Base-by-base conservation (phyloP, 2,329 filamentous ascomycete species). In the Aspergillus sp. region DNA sequence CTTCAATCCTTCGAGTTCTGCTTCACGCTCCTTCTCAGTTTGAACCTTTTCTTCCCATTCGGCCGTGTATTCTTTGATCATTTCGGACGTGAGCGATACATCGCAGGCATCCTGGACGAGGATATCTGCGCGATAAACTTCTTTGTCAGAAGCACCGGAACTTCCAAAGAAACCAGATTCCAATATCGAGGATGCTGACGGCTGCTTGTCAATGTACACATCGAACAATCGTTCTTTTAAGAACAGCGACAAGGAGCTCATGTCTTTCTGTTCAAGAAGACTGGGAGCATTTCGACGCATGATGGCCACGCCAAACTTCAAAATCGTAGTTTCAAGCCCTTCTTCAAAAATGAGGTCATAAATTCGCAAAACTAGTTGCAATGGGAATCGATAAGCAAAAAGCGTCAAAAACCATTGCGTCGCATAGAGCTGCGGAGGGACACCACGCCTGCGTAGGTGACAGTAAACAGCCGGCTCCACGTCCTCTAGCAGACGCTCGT, bases 321-420 rank as follows among this genome's bases (percentile, higher is more conserved):
- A 74, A 56, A 98, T 93, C 0, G 93, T 93, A 44, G 75, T 77
- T 46, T 90, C 88, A 13, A 98, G 76, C 2, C 94, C 93, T 68
- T 97, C 91, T 42, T 88, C 93, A 15, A 98, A 77, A 45, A 98
- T 93, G 47, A 98, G 74, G 64, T 98, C 93, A 69, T 97, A 98
- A 44, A 98, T 94, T 27, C 93, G 87, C 49, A 98, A 83, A 5
- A 98, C 93, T 7, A 98, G 82, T 64, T 98, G 93, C 6, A 98
- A 78, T 7, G 93, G 93, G 68, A 98, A 98, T 38, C 94, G 87
- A 68, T 98, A 98, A 27, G 91, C 90, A 64, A 98, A 98, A n/a
- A 98, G 78, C 0, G 93, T 98, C 44, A 98, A 79, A 70, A 98
- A 98, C 93, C 93, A 98, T 68, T 98, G 93, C 0, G 93, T 98